Evolutionary conservation across 169 alveolate genomes (phyloP).

Genomic region (Plasmodium cynomolgi): DNA sequence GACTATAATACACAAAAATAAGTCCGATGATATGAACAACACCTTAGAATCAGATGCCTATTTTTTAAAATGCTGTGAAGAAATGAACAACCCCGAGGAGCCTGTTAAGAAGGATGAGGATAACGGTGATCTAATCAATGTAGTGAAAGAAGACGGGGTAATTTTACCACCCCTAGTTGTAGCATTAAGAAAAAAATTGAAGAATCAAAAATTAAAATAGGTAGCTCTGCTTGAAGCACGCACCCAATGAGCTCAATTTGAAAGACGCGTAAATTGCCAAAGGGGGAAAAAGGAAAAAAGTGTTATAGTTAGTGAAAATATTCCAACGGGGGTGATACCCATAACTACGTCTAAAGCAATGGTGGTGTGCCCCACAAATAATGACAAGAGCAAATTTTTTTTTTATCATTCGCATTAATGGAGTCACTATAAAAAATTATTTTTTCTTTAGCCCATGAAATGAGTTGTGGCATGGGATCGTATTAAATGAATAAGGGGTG

Average conservation of each 20-base stretch:
- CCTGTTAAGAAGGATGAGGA: conserved; percentile 36
- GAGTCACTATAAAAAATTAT: background rate
- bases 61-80: conserved; percentile 72
- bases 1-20: conserved; percentile 57
- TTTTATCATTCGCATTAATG: background rate
- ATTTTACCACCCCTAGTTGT: conserved; percentile 31
- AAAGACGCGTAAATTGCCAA: background rate
- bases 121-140: conserved; percentile 64
- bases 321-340: background rate
- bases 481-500: background rate
- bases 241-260: background rate
- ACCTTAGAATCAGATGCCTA: conserved; percentile 66
- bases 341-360: background rate
- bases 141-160: conserved; percentile 39
- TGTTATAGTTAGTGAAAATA: background rate
- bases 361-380: background rate
- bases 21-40: conserved; percentile 53
- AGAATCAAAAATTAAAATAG: background rate
- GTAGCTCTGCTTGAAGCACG: background rate
- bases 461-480: background rate
- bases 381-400: background rate
- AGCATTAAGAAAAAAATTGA: conserved; percentile 45
- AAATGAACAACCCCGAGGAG: conserved; percentile 50
- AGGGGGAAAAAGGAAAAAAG: background rate
- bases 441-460: background rate